Conservation (phyloP, 257 asterid genomes). For the Cruciata laevipes region DNA sequence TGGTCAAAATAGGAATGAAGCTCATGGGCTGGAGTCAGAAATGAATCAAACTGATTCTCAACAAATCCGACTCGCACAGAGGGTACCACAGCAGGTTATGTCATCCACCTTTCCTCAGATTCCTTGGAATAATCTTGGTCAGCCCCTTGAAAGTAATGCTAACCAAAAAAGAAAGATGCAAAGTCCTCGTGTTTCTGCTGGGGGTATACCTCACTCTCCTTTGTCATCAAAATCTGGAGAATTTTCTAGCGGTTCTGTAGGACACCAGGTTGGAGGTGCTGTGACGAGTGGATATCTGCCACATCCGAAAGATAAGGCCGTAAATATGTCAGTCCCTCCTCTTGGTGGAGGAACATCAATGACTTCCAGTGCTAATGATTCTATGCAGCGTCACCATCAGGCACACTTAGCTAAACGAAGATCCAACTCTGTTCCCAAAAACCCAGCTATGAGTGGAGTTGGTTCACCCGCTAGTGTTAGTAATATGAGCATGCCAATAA, state of each 20-base stretch:
- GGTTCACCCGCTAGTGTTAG: slow-evolving; percentile 94
- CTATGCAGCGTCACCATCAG: slow-evolving; percentile 72
- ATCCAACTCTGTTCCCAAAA: slow-evolving; percentile 72
- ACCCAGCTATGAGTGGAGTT: slow-evolving; percentile 66
- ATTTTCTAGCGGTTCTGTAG: slow-evolving; percentile 87
- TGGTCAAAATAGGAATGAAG: slow-evolving; percentile 34
- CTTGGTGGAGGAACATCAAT: slow-evolving; percentile 52
- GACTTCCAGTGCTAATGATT: slow-evolving; percentile 64
- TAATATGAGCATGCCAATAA: slow-evolving; percentile 56
- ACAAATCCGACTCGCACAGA: slow-evolving; percentile 66
- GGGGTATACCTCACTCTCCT: slow-evolving; percentile 97
- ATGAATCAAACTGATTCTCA: slow-evolving; percentile 46
- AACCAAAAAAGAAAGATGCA: slow-evolving; percentile 75
- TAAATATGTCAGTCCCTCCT: slow-evolving; percentile 54
- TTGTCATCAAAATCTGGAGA: slow-evolving; percentile 92
- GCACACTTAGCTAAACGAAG: slow-evolving; percentile 71
- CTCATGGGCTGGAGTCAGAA: slow-evolving; percentile 52
- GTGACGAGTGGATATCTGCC: slow-evolving; percentile 59
- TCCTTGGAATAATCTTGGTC: slow-evolving; percentile 68
- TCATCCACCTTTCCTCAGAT: slow-evolving; percentile 62
- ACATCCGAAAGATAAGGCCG: slow-evolving; percentile 75
- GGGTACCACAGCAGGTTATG: slow-evolving; percentile 57
- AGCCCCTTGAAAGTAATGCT: slow-evolving; percentile 57
- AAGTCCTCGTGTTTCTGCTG: slow-evolving; percentile 88
- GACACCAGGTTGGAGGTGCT: slow-evolving; percentile 74